Base-by-base conservation (phyloP, 2,329 filamentous ascomycete genomes). In the Periconia digitata region DNA sequence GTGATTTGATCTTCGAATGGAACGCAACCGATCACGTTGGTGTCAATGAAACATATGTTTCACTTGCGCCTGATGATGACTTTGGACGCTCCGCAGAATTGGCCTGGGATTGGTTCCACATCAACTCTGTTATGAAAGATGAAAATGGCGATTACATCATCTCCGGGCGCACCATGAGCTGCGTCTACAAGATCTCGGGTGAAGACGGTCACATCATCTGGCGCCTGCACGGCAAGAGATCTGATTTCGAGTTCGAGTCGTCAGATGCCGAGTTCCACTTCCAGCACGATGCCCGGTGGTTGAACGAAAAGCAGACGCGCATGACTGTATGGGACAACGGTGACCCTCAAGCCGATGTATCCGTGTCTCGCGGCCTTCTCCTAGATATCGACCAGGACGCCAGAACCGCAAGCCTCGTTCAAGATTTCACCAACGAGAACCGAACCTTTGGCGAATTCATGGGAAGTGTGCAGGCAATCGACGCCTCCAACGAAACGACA, bases 231-330 rank as follows among this genome's bases (percentile, higher is more conserved):
- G 56, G 58, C 5, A 50, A 50, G 21, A 43, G 49, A 15, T 56
- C 50, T 6, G 47, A 62, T 24, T 62, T 62, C 20, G 40, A 52
- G 1, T 24, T 56, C 15, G 58, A 74, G 5, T 72, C 70, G 1
- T 60, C 65, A 13, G 77, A 76, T 5, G 77, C 74, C 15, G 72
- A 75, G 47, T 77, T 81, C 59, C 67, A 62, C 44, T 79, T 72
- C 72, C 79, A 81, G 56, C 79, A 82, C 44, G 58, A 61, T 38
- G 58, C 58, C 12, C 53, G 56, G 16, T 63, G 54, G 58, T 13
- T 56, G n/a, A 42, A 60, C 40, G 48, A 47, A 21, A 44, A 55
- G 4, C 49, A 54, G 42, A 58, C 44, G 5, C 43, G 44, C 36
- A 57, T 75, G 21, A 72, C 71, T 0, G 55, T 76, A 3, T 73